Base-by-base conservation (phyloP, 2,329 filamentous ascomycete genomes). In the Phaeophleospora eucalypticola region DNA sequence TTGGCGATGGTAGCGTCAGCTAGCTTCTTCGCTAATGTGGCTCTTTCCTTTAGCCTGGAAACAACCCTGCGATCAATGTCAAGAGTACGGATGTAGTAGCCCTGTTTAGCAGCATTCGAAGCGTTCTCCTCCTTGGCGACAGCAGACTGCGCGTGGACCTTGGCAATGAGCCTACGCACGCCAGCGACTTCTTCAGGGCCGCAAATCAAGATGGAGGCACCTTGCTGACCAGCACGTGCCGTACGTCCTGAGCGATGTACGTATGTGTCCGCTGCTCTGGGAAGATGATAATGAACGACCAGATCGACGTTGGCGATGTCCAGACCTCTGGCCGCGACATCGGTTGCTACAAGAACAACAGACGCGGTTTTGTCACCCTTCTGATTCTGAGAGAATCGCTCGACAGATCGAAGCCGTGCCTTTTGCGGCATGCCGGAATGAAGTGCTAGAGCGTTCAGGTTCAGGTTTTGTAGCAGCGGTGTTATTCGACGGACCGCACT, bases 341-440 rank as follows among this genome's bases (percentile, higher is more conserved):
- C 91, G 1, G 93, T 97, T 3, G 93, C 89, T 15, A 98, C 79
- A 2, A 97, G 80, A 37, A 97, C 86, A 9, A 53, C 68, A 21
- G 36, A 54, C 42, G 15, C 39, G 17, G 74, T 70, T 38, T 79
- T 74, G 0, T 70, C 65, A 0, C 81, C 73, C 2, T 79, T 79
- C 1, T 86, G 84, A 17, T 41, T 45, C 21, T 49, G 39, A 12
- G 50, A 58, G 70, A 98, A 97, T 34, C 87, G 85, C 65, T 98
- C 93, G 2, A 98, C 80, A 1, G 89, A 91, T 33, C 91, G 83
- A n/a, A 96, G 76, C 36, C 93, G 89, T 2, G 93, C 90, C 68
- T 97, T 97, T 69, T 98, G 93, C 1, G 83, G 78, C 93, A 98
- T 97, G 54, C 89, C 86, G 0, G 89, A 96, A 68, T 98, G 93